A percentile compares a stretch with the other conserved stretches of the same genome.
Conservation (phyloP, 495 filamentous ascomycete genomes). For the Tuber microsphaerosporum region DNA sequence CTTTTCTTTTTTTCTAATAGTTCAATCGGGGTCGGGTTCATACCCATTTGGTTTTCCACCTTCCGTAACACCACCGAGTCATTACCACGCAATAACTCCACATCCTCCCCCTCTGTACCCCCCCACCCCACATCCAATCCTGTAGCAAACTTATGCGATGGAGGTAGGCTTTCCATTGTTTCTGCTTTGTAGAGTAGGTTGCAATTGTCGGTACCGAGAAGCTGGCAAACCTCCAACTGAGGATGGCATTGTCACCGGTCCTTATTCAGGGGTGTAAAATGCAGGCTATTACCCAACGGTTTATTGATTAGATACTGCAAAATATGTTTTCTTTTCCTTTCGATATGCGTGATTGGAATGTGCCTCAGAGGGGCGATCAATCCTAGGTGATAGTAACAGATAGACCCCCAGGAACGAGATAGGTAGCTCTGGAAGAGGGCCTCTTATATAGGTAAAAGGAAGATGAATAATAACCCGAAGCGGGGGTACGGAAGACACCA, state of each 20-base stretch:
- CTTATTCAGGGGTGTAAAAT: slow-evolving; percentile 2
- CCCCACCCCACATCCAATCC: slow-evolving; percentile 5
- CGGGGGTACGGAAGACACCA: background rate
- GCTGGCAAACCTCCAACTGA: slow-evolving; percentile 21
- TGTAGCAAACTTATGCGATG: slow-evolving; percentile 6
- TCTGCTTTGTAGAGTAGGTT: slow-evolving; percentile 6
- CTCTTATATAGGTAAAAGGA: slow-evolving; percentile 32
- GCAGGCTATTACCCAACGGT: background rate
- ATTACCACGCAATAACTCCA: slow-evolving; percentile 4
- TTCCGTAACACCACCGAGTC: slow-evolving; percentile 8
- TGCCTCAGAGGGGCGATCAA: background rate
- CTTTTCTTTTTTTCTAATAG: background rate
- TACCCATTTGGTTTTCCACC: slow-evolving; percentile 22
- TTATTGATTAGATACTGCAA: slow-evolving; percentile 4
- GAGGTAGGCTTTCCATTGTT: slow-evolving; percentile 19
- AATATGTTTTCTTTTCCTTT: background rate
- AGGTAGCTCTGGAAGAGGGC: slow-evolving; percentile 18
- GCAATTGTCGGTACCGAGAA: slow-evolving; percentile 18
- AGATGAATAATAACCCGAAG: slow-evolving; percentile 5
- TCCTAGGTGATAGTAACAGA: background rate
- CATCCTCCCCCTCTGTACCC: slow-evolving; percentile 1
- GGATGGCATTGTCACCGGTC: slow-evolving; percentile 27
- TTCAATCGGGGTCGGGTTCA: slow-evolving; percentile 4
- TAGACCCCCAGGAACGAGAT: slow-evolving; percentile 6
- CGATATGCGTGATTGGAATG: background rate